Evolutionary conservation across 768 basidiomycete genomes (phyloP).

Genomic region (Trichaptum fuscoviolaceum): DNA sequence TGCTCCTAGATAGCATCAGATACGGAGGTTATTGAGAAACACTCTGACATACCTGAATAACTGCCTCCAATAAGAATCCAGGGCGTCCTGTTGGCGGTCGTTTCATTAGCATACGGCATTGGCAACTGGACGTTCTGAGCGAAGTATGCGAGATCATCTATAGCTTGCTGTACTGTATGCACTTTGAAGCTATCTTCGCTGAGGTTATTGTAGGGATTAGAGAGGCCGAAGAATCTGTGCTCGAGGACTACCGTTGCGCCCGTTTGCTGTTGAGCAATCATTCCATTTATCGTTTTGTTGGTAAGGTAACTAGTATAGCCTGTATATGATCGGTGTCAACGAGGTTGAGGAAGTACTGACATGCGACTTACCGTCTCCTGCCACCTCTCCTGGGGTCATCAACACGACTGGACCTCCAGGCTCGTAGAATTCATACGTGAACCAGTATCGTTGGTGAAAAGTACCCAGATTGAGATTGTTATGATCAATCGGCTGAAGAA

Average conservation of each 20-base stretch:
- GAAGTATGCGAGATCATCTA: constrained; percentile 19
- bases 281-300: constrained; percentile 57
- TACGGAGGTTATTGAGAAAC: constrained; percentile 1
- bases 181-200: constrained; percentile 13
- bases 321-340: constrained; percentile 1
- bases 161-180: constrained; percentile 19
- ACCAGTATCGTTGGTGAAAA: constrained; percentile 73
- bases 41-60: constrained; percentile 26
- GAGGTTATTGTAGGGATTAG: constrained; percentile 19
- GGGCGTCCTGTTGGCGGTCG: constrained; percentile 45
- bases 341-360: background rate
- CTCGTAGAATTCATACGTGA: constrained; percentile 62
- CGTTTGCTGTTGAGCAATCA: constrained; percentile 59
- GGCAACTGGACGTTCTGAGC: constrained; percentile 47
- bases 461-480: constrained; percentile 56
- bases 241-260: constrained; percentile 38
- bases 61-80: constrained; percentile 43
- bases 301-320: constrained; percentile 49
- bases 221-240: constrained; percentile 21
- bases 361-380: constrained; percentile 37
- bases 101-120: constrained; percentile 57
- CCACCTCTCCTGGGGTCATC: constrained; percentile 60
- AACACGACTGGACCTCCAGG: constrained; percentile 55
- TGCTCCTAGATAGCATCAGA: constrained; percentile 23
- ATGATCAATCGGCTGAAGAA: constrained; percentile 52